Evolutionary conservation across 306 rosid species (phyloP).

Genomic region (Alnus glutinosa): DNA sequence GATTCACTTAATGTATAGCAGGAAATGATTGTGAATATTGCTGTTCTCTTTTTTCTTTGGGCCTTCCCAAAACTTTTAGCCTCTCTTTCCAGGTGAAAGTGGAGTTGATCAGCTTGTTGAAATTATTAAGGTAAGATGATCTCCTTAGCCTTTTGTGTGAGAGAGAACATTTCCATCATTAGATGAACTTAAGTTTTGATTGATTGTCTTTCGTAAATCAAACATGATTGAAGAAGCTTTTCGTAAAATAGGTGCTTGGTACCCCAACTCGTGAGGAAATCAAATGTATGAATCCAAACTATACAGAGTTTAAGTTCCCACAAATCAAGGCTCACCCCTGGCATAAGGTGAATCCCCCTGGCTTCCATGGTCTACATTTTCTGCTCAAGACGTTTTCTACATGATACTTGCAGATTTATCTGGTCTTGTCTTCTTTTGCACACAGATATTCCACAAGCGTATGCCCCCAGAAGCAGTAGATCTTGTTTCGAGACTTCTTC

Average conservation of each 20-base stretch:
- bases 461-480: slow-evolving; percentile 68
- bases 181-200: not conserved
- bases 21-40: slow-evolving; percentile 12
- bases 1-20: not conserved
- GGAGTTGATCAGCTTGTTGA: slow-evolving; percentile 82
- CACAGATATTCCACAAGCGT: slow-evolving; percentile 70
- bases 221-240: not conserved
- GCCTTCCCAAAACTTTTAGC: slow-evolving; percentile 43
- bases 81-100: slow-evolving; percentile 71
- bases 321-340: slow-evolving; percentile 62
- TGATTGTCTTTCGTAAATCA: not conserved
- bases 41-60: slow-evolving; percentile 5
- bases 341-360: slow-evolving; percentile 48
- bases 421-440: not conserved
- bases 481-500: slow-evolving; percentile 73
- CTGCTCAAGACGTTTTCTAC: not conserved
- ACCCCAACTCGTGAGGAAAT: slow-evolving; percentile 78
- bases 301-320: slow-evolving; percentile 67
- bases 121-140: slow-evolving; percentile 58
- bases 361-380: slow-evolving; percentile 9
- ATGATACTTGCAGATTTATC: slow-evolving; percentile 1
- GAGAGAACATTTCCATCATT: not conserved
- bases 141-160: not conserved
- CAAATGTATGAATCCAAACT: slow-evolving; percentile 76
- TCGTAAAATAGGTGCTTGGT: slow-evolving; percentile 52